phyloP scores from a whole-genome alignment of 164 flowering plant genomes.

The Annona squamosa region DNA sequence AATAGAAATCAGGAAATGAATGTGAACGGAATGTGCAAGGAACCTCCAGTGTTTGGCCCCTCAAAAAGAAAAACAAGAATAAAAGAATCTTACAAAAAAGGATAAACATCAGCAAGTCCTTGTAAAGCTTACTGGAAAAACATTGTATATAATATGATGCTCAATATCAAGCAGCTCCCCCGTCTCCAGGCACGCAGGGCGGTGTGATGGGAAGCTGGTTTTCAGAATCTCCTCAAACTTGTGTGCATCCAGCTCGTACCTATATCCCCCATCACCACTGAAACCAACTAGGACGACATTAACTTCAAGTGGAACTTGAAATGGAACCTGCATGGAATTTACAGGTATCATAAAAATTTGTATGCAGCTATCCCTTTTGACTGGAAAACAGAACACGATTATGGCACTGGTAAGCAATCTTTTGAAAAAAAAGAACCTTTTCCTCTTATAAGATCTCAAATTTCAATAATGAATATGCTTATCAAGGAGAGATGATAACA shows the following conservation, averaged over 20 bases:
- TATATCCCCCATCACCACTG: constrained; percentile 88
- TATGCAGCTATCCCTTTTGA: background rate
- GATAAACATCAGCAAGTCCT: background rate
- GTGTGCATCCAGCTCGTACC: constrained; percentile 57
- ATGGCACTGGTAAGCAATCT: background rate
- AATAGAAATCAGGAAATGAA: background rate
- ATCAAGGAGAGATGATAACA: background rate
- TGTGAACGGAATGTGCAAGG: background rate
- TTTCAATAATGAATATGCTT: background rate
- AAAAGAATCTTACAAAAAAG: background rate
- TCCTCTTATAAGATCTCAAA: background rate
- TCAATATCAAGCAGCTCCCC: constrained; percentile 90
- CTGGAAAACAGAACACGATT: background rate
- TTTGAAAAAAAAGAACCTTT: no score
- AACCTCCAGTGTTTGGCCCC: background rate
- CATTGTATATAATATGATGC: constrained; percentile 78
- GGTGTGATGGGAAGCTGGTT: constrained; percentile 59
- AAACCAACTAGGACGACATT: constrained; percentile 82
- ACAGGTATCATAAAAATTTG: constrained; percentile 2
- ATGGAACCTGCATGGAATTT: constrained; percentile 70
- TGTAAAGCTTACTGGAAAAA: constrained; percentile 50
- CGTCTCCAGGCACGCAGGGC: constrained; percentile 86
- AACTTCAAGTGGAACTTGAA: constrained; percentile 97
- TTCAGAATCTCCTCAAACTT: constrained; percentile 69
- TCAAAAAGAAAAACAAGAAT: background rate